Conservation (phyloP, 2,329 filamentous ascomycete genomes). For the Botryotinia convoluta region DNA sequence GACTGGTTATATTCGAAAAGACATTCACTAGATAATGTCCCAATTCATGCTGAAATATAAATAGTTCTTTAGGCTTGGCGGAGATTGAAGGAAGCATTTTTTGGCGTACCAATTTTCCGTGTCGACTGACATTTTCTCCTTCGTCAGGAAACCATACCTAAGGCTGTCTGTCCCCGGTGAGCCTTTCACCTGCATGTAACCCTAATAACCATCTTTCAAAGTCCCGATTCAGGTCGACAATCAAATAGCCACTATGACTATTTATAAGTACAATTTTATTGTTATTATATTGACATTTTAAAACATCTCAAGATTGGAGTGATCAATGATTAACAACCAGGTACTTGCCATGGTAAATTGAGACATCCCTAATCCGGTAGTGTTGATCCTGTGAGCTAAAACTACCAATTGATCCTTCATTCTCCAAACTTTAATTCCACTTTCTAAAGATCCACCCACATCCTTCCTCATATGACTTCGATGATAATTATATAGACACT, state of each 20-base stretch:
- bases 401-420: slow-evolving; percentile 4
- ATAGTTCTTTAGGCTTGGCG: neutral
- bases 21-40: neutral
- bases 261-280: neutral
- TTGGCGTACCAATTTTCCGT: neutral
- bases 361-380: neutral
- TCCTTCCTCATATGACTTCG: slow-evolving; percentile 10
- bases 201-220: neutral
- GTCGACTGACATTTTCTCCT: neutral
- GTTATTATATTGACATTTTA: neutral
- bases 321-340: neutral
- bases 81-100: neutral
- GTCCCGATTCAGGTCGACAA: neutral
- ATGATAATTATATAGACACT: slow-evolving; percentile 27
- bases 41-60: neutral
- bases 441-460: neutral
- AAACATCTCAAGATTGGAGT: neutral
- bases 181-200: neutral
- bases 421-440: slow-evolving; percentile 9
- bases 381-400: slow-evolving; percentile 17
- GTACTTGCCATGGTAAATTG: neutral
- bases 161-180: neutral
- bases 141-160: neutral
- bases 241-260: neutral
- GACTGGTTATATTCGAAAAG: neutral